Conservation (phyloP, 1,284 basidiomycete genomes). For the Vanrija pseudolonga region DNA sequence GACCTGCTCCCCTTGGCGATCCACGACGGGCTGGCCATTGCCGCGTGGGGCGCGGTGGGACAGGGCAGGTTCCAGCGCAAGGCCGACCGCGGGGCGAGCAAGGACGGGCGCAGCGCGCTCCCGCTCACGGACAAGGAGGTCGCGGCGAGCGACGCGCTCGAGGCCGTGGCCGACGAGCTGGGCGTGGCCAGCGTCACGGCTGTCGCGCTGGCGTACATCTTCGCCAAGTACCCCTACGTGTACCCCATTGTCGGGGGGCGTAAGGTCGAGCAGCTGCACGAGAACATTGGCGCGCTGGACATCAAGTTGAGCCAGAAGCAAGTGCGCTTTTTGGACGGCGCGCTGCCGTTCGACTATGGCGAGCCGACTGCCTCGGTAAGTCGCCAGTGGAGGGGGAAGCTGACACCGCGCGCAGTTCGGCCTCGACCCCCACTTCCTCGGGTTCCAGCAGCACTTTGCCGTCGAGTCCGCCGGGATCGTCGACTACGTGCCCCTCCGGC, state of each 20-base stretch:
- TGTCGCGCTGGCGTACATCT: constrained; percentile 25
- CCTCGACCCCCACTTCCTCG: constrained; percentile 18
- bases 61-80: constrained; percentile 48
- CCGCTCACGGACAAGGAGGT: constrained; percentile 27
- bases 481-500: constrained; percentile 16
- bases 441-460: constrained; percentile 19
- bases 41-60: constrained; percentile 51
- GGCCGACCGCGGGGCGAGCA: constrained; percentile 40
- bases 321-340: constrained; percentile 37
- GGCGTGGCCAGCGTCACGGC: constrained; percentile 38
- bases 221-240: constrained; percentile 23
- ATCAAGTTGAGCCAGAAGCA: constrained; percentile 42
- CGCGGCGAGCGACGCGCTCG: constrained; percentile 36
- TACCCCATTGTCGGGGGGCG: constrained; percentile 48
- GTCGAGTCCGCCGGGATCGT: constrained; percentile 14
- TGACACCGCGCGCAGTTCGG: constrained; percentile 16
- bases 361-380: too few species aligned
- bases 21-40: constrained; percentile 50
- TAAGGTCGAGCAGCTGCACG: constrained; percentile 36
- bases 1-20: constrained; percentile 62
- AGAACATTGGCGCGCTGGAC: constrained; percentile 42
- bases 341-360: constrained; percentile 32
- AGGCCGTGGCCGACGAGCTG: constrained; percentile 43
- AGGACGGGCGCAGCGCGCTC: constrained; percentile 1
- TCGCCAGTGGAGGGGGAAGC: background rate